Evolutionary conservation across 768 basidiomycete genomes (phyloP).

Genomic region (Vishniacozyma victoriae): DNA sequence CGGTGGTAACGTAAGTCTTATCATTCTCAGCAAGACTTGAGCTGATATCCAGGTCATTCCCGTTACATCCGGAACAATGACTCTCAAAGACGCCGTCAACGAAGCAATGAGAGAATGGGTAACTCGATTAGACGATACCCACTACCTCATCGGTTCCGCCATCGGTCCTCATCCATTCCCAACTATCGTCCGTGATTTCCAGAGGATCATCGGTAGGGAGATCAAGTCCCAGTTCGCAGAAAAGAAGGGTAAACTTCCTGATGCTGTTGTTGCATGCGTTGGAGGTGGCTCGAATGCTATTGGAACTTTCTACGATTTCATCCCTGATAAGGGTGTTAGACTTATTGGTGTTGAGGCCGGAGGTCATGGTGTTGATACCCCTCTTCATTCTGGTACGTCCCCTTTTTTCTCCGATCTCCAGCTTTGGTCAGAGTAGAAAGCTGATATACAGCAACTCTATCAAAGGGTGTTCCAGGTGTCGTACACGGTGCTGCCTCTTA

Average conservation of each 20-base stretch:
- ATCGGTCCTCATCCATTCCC: conserved; percentile 99
- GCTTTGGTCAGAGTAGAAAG: neutral
- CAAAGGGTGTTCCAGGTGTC: conserved; percentile 86
- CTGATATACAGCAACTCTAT: conserved; percentile 66
- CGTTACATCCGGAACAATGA: conserved; percentile 86
- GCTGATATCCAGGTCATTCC: conserved; percentile 67
- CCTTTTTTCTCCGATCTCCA: neutral
- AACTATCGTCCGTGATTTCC: conserved; percentile 97
- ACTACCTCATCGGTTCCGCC: conserved; percentile 93
- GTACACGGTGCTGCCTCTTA: conserved; percentile 91
- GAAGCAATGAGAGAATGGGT: conserved; percentile 99
- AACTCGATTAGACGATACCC: conserved; percentile 84
- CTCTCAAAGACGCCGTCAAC: conserved; percentile 96
- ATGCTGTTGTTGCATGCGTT: conserved; percentile 91
- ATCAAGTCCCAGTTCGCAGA: conserved; percentile 80
- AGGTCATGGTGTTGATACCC: conserved; percentile 85
- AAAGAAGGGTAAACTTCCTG: conserved; percentile 75
- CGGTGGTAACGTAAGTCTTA: conserved; percentile 66
- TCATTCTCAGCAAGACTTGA: neutral
- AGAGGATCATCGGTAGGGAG: conserved; percentile 87
- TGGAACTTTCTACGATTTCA: conserved; percentile 95
- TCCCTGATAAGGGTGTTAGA: conserved; percentile 74
- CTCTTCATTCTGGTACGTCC: conserved; percentile 60
- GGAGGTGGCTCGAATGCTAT: conserved; percentile 98
- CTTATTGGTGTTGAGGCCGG: conserved; percentile 95